Evolutionary conservation across 108 stramenopile species (phyloP).

Genomic region (Cylindrotheca fusiformis): DNA sequence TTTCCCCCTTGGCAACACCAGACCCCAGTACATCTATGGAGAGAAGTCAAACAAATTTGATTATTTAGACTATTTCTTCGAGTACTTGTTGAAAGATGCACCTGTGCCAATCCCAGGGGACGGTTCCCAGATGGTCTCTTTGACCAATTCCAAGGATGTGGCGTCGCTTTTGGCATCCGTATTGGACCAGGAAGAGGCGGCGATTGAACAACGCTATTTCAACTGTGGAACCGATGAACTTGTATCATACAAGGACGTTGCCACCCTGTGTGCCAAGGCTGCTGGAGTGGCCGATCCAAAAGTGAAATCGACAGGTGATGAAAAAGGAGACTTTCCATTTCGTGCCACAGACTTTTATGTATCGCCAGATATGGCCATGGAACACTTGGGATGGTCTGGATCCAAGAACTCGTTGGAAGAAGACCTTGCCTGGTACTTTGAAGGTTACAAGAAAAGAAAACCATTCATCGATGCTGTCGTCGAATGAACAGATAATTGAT

Average conservation of each 20-base stretch:
- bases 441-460: constrained; percentile 50
- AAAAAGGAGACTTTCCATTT: constrained; percentile 73
- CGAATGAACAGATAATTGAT: no score
- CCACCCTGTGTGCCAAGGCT: constrained; percentile 60
- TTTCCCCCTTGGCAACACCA: no score
- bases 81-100: constrained; percentile 46
- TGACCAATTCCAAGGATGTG: constrained; percentile 73
- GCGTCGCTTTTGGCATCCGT: constrained; percentile 65
- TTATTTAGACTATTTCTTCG: constrained; percentile 78
- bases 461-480: neutral
- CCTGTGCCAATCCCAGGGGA: constrained; percentile 69
- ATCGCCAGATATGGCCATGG: constrained; percentile 58
- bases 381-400: constrained; percentile 58
- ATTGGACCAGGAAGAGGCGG: constrained; percentile 59
- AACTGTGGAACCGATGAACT: constrained; percentile 77
- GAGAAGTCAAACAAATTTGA: constrained; percentile 70
- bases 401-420: constrained; percentile 48
- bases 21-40: constrained; percentile 80
- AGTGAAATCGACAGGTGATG: constrained; percentile 35
- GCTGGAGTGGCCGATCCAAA: constrained; percentile 41
- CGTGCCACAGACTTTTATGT: constrained; percentile 71
- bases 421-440: constrained; percentile 59
- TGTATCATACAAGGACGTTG: constrained; percentile 65
- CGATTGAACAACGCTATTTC: constrained; percentile 64
- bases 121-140: constrained; percentile 70